These are phyloP conservation scores for Diaporthe humulicola DNA, from an alignment of 2,329 filamentous ascomycete species.

Conservation along the genomic window DNA sequence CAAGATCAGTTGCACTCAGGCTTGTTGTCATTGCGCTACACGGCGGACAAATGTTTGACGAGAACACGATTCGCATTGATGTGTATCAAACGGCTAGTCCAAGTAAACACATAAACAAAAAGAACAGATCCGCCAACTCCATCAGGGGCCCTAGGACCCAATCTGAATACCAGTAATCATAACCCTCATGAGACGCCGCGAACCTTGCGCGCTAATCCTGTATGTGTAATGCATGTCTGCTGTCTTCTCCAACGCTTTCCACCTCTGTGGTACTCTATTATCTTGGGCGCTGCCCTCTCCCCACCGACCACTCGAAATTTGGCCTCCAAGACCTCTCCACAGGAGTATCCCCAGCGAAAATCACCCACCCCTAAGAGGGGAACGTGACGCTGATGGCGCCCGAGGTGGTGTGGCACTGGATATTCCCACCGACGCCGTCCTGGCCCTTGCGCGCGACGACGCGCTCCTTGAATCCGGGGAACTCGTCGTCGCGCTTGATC, in stretches of 20 bases:
- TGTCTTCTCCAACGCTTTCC: not conserved
- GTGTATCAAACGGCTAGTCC: slow-evolving; percentile 26
- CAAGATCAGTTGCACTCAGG: not conserved
- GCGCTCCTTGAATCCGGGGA: slow-evolving; percentile 49
- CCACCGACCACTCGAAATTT: not conserved
- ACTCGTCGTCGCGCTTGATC: slow-evolving; percentile 47
- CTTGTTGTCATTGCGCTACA: not conserved
- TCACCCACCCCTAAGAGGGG: not conserved
- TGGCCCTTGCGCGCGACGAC: slow-evolving; percentile 58
- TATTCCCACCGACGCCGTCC: slow-evolving; percentile 39
- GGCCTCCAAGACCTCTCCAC: not conserved
- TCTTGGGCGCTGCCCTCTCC: not conserved
- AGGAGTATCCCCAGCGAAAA: no score
- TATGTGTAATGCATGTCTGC: slow-evolving; percentile 2
- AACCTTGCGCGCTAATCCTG: slow-evolving; percentile 18
- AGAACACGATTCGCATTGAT: slow-evolving; percentile 2
- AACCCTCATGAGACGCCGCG: slow-evolving; percentile 17
- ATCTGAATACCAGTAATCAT: not conserved
- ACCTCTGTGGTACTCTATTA: not conserved
- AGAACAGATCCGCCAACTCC: slow-evolving; percentile 10
- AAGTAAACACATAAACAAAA: not conserved
- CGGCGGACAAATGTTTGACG: not conserved
- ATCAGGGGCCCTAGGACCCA: not conserved
- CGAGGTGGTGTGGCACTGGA: slow-evolving; percentile 35
- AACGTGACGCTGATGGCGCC: slow-evolving; percentile 31